Conservation (phyloP, 2,329 filamentous ascomycete genomes). For the Aspergillus aculeatus region DNA sequence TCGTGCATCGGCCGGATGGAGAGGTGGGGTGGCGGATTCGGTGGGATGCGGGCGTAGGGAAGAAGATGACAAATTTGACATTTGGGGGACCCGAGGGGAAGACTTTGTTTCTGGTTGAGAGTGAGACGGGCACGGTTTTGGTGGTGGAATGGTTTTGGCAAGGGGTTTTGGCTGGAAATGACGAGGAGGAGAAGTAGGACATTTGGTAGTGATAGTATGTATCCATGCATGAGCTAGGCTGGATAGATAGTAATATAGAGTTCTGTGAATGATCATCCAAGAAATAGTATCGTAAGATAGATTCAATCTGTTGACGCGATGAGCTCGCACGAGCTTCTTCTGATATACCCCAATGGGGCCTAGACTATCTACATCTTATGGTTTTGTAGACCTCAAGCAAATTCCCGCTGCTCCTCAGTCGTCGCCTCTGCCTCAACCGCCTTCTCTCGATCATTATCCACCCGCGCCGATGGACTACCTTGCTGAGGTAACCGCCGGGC, state of each 20-base stretch:
- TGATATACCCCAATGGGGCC: too few relatives aligned
- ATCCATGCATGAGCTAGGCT: too few relatives aligned
- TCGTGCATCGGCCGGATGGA: neutral
- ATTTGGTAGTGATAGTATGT: too few relatives aligned
- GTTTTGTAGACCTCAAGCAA: neutral
- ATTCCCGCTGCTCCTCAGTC: neutral
- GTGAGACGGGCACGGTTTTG: neutral
- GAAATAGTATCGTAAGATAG: too few relatives aligned
- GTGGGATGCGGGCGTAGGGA: neutral
- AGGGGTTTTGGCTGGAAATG: neutral
- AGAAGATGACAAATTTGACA: neutral
- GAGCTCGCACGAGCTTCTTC: too few relatives aligned
- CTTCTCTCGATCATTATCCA: neutral
- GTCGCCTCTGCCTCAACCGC: neutral
- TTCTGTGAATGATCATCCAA: too few relatives aligned
- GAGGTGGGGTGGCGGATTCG: neutral
- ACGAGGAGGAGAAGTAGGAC: neutral
- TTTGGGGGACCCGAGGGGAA: neutral
- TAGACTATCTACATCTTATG: too few relatives aligned
- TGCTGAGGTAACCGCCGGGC: constrained; percentile 21
- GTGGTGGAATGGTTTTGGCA: neutral
- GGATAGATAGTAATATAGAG: too few relatives aligned
- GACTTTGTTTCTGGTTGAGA: neutral
- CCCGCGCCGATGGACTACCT: neutral
- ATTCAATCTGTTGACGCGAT: too few relatives aligned